These are phyloP conservation scores for Rhodotorula sp. DNA, from an alignment of 1,284 basidiomycete species.

Conservation along the genomic window DNA sequence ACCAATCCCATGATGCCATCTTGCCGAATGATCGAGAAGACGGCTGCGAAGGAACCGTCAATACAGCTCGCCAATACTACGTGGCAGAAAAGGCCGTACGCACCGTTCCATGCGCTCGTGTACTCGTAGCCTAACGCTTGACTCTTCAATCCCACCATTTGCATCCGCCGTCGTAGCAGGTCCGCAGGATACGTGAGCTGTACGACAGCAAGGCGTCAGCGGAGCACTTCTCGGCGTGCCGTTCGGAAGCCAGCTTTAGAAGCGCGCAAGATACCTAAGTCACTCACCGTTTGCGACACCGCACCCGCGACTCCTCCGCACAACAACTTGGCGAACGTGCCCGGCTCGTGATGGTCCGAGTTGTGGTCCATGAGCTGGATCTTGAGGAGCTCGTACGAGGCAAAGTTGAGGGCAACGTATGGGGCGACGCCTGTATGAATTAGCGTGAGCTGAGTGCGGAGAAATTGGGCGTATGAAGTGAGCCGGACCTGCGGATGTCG, in stretches of 20 bases:
- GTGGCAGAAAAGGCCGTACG: background rate
- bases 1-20: constrained; percentile 34
- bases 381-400: constrained; percentile 43
- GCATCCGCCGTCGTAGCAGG: constrained; percentile 90
- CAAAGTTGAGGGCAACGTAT: constrained; percentile 43
- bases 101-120: constrained; percentile 27
- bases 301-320: constrained; percentile 58
- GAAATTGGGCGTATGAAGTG: no score
- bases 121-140: constrained; percentile 54
- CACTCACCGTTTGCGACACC: constrained; percentile 70
- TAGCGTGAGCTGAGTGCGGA: background rate
- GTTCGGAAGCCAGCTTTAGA: no score
- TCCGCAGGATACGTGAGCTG: constrained; percentile 89
- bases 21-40: constrained; percentile 31
- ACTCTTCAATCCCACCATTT: constrained; percentile 77
- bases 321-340: constrained; percentile 47
- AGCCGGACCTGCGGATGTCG: constrained; percentile 42
- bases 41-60: constrained; percentile 10
- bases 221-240: no score
- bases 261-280: no score
- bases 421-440: constrained; percentile 25
- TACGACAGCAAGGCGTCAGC: no score
- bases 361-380: constrained; percentile 21
- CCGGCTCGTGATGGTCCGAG: constrained; percentile 28
- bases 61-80: background rate